Evolutionary conservation across 352 stramenopile species (phyloP).

Genomic region (Pythium folliculosum): DNA sequence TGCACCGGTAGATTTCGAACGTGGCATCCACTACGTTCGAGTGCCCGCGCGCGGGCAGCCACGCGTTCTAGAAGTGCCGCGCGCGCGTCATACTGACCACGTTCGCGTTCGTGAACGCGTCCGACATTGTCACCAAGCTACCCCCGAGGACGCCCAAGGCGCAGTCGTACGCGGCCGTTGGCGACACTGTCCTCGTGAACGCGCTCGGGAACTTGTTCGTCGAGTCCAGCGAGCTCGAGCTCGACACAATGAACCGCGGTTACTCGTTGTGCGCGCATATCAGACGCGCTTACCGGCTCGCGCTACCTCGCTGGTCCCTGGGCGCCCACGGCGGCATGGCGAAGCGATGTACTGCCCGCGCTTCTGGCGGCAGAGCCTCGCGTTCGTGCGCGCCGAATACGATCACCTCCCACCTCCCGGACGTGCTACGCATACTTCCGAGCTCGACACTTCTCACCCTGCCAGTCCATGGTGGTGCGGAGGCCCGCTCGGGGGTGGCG

Average conservation of each 20-base stretch:
- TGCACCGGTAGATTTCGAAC: conserved; percentile 31
- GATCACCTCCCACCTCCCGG: conserved; percentile 30
- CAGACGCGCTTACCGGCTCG: conserved; percentile 40
- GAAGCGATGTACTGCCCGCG: conserved; percentile 31
- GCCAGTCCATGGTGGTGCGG: too few relatives aligned
- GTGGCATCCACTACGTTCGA: conserved; percentile 46
- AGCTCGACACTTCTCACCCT: too few relatives aligned
- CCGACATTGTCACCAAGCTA: conserved; percentile 45
- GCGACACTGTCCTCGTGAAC: conserved; percentile 40
- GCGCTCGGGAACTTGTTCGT: conserved; percentile 48
- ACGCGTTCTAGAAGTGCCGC: conserved; percentile 43
- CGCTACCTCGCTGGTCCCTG: conserved; percentile 45
- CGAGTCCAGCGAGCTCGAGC: conserved; percentile 41
- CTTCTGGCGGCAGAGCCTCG: conserved; percentile 39
- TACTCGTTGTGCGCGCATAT: conserved; percentile 42
- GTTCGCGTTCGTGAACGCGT: conserved; percentile 47
- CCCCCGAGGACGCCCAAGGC: conserved; percentile 40
- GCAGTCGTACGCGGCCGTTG: conserved; percentile 41
- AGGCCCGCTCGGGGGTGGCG: too few relatives aligned
- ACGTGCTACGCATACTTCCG: too few relatives aligned
- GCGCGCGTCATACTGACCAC: conserved; percentile 33
- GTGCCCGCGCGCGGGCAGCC: conserved; percentile 41
- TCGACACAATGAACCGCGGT: conserved; percentile 38
- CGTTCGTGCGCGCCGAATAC: conserved; percentile 33
- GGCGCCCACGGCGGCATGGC: conserved; percentile 28